Conservation (phyloP, 139 green algal genomes). For the Chlorella sp. region DNA sequence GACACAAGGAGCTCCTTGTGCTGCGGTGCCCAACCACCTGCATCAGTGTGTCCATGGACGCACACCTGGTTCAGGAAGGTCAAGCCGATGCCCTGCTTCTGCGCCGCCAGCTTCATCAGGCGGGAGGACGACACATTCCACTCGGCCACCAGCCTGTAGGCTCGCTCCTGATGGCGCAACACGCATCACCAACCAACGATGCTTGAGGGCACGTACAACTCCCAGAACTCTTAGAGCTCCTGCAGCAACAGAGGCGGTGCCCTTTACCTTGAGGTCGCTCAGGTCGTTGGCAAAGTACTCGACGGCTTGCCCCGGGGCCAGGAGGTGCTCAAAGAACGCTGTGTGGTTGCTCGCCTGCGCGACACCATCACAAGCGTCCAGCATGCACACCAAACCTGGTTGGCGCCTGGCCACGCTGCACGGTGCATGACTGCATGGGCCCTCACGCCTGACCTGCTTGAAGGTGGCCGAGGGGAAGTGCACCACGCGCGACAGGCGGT, state of each 20-base stretch:
- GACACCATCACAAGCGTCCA: not conserved
- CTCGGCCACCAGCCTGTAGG: not conserved
- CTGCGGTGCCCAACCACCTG: too few relatives aligned
- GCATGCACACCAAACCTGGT: not conserved
- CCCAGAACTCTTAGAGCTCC: too few relatives aligned
- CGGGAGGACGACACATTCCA: not conserved
- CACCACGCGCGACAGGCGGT: slow-evolving; percentile 28
- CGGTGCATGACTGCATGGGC: not conserved
- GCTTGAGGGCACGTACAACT: too few relatives aligned
- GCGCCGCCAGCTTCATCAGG: not conserved
- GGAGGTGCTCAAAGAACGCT: not conserved
- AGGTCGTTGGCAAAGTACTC: not conserved
- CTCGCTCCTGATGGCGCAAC: not conserved
- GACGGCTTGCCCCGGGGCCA: not conserved
- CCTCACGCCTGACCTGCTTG: slow-evolving; percentile 10
- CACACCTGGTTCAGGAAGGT: not conserved
- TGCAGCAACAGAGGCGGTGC: not conserved
- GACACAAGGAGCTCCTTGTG: too few relatives aligned
- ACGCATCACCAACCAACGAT: not conserved
- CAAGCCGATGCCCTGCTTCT: not conserved
- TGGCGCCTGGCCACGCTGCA: not conserved
- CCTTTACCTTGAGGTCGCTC: not conserved
- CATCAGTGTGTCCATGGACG: too few relatives aligned
- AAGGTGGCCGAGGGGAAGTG: slow-evolving; percentile 36
- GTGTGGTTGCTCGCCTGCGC: not conserved